Base-by-base conservation (phyloP, 75 land plant genomes). In the Pseudotsuga menziesii region DNA sequence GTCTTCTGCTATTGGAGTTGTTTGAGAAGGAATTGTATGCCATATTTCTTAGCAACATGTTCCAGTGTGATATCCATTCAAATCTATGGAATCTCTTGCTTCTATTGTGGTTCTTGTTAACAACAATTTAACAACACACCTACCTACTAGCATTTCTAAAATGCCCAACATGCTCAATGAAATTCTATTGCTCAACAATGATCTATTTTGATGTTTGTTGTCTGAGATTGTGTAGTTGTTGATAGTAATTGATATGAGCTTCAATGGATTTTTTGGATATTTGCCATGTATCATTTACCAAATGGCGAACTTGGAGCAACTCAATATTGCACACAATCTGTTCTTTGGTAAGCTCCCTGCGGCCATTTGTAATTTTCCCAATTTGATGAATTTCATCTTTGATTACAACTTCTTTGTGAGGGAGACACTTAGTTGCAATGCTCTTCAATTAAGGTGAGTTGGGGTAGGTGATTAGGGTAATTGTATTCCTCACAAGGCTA, bases 171-270 rank as follows among this genome's bases (percentile, higher is more conserved):
- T 86, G 3, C 79, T 89, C 61, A 58, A 84, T 62, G 86, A 89
- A 89, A 78, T 89, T 39, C 57, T 89, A 8, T 59, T 87, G 57
- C 66, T 83, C 44, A 79, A 83, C 86, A 87, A 88, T 77, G 59
- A 73, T 13, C 74, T 88, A 56, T 29, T 76, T 15, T 89, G 85
- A 0, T 81, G 83, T 44, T 32, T 88, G 16, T 85, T 85, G 16
- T 26, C 67, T n/a, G 64, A 78, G 69, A 74, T 88, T 56, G 90
- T 86, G 7, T 13, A 14, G 32, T 71, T 92, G 75, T 19, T 90
- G 75, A 82, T 78, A 0, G 90, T 92, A 3, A 84, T 92, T 57
- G 94, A 92, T 58, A 84, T 86, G 29, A 90, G 94, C 80, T 80
- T 20, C 76, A 92, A 92, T 73, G n/a, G 58, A 36, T 59, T 92